Evolutionary conservation across 73 alveolate genomes (phyloP).

Genomic region (Symbiodinium natans): DNA sequence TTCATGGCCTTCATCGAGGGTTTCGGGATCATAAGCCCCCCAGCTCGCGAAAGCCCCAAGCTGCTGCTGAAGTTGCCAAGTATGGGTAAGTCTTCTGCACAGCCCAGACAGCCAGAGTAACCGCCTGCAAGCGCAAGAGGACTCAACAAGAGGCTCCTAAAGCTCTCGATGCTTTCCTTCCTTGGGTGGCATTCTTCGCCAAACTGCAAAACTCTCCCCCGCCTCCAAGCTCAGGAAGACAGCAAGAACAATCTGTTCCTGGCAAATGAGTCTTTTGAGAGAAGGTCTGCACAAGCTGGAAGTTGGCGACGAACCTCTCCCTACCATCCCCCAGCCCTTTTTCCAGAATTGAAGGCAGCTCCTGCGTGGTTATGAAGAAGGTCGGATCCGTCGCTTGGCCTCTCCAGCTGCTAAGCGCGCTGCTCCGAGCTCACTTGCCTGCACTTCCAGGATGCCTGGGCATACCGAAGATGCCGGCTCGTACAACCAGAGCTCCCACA

Average conservation of each 20-base stretch:
- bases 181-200: no score
- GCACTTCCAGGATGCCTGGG: background rate
- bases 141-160: no score
- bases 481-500: constrained; percentile 88
- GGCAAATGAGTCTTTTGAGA: background rate
- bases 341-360: no score
- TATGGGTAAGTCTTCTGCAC: constrained; percentile 26
- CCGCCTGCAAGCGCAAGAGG: background rate
- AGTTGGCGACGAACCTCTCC: no score
- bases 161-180: no score
- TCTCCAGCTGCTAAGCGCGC: no score
- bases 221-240: constrained; percentile 49
- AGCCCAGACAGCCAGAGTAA: constrained; percentile 37
- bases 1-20: no score
- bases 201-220: background rate
- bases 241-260: constrained; percentile 1
- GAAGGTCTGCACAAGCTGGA: no score
- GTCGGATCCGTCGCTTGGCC: background rate
- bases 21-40: background rate
- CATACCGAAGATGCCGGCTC: background rate
- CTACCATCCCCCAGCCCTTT: no score
- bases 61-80: constrained; percentile 3
- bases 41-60: background rate
- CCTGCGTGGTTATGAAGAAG: background rate
- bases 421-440: no score